Evolutionary conservation across 306 rosid species (phyloP).

Genomic region (Lagenaria siceraria): DNA sequence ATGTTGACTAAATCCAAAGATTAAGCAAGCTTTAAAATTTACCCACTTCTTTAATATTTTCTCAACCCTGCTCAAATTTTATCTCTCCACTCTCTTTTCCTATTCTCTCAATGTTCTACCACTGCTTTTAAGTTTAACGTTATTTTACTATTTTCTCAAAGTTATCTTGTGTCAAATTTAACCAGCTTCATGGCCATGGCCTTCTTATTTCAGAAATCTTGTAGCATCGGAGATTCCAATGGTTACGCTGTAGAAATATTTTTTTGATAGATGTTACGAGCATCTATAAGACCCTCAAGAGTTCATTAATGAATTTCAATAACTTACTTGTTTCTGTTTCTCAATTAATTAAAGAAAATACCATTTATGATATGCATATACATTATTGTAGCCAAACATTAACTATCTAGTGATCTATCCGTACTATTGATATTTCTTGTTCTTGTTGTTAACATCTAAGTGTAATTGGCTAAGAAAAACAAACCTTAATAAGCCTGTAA

Average conservation of each 20-base stretch:
- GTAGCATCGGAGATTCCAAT: background rate
- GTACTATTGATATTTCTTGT: background rate
- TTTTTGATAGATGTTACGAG: background rate
- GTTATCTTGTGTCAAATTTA: background rate
- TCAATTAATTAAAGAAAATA: background rate
- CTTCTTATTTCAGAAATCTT: background rate
- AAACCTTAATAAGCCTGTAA: conserved; percentile 59
- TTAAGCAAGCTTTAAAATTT: background rate
- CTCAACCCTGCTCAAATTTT: background rate
- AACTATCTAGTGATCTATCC: background rate
- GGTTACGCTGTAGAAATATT: background rate
- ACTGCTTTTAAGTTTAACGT: too few species aligned
- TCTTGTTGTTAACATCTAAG: background rate
- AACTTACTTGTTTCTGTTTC: background rate
- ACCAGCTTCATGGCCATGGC: background rate
- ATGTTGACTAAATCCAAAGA: background rate
- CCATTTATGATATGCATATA: background rate
- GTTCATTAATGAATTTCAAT: background rate
- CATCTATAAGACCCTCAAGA: background rate
- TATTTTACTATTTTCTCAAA: background rate
- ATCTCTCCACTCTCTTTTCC: background rate
- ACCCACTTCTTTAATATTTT: background rate
- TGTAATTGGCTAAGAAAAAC: background rate
- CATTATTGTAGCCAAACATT: background rate
- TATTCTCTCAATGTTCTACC: background rate